phyloP scores from a whole-genome alignment of 805 yeast species.

The Saitoella complicata region DNA sequence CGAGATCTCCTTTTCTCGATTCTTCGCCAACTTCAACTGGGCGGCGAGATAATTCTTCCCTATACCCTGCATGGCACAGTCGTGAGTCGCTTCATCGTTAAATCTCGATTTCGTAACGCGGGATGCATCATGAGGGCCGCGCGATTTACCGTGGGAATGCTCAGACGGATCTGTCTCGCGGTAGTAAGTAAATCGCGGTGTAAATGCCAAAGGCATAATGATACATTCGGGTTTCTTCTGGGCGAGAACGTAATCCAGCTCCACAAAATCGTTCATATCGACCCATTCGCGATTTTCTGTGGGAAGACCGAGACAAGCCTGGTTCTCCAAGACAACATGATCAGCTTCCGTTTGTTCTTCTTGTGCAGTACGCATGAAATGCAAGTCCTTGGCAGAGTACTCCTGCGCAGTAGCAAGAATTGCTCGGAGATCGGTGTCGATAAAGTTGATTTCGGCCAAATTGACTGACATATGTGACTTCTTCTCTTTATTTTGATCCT shows the following conservation, averaged over 20 bases:
- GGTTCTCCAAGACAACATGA: constrained; percentile 10
- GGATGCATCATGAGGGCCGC: constrained; percentile 13
- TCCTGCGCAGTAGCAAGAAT: constrained; percentile 50
- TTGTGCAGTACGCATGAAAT: background rate
- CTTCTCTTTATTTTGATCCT: constrained; percentile 5
- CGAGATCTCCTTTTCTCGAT: constrained; percentile 26
- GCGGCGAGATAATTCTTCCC: constrained; percentile 23
- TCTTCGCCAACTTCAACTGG: constrained; percentile 31
- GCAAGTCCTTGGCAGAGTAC: constrained; percentile 28
- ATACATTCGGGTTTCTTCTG: constrained; percentile 23
- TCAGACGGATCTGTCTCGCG: constrained; percentile 37
- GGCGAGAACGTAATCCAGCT: constrained; percentile 29
- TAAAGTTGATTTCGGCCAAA: constrained; percentile 53
- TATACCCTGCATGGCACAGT: constrained; percentile 31
- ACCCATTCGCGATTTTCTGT: constrained; percentile 39
- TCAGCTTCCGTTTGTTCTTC: background rate
- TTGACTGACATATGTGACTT: constrained; percentile 40
- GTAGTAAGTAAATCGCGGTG: constrained; percentile 55
- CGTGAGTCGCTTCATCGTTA: constrained; percentile 41
- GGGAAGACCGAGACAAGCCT: constrained; percentile 18
- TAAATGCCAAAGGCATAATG: constrained; percentile 44
- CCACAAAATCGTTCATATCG: constrained; percentile 61
- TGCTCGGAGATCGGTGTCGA: constrained; percentile 51
- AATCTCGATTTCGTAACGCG: constrained; percentile 18
- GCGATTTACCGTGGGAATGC: too few relatives aligned